Evolutionary conservation across 2,329 filamentous ascomycete species (phyloP), one percentile per base, ranked within the genome.

Genomic region (Aspergillus novofumigatus): DNA sequence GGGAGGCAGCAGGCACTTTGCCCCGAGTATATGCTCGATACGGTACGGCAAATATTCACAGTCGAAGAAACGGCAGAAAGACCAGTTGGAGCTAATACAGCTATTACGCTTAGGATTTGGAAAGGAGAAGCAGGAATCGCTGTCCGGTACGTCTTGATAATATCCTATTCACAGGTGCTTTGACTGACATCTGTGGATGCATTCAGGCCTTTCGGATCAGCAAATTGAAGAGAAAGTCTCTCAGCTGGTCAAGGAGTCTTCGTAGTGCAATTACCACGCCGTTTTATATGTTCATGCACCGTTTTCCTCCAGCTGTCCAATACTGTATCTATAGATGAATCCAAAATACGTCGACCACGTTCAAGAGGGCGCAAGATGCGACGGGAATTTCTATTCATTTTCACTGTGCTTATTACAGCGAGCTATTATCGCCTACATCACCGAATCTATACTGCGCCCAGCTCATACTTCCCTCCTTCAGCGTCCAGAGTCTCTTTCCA

Each of bases 1-100:
- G 94, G 72, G 94, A 97, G 81, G 94, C 93, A 53, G 80, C 85
- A 67, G 91, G 90, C 70, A 91, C 90, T 54, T 80, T 89, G 73
- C 93, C 94, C 63, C 89, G 86, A 76, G 86, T 99, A 62, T 97
- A 89, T 77, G 92, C 93, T 66, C 84, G 94, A 86, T 99, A 95
- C 74, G 93, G 91, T 96, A 77, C 69, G 86, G 49, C 47, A 28
- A 17, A 6, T 32, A 47, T 6, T 14, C 44, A 14, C 4, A 11
- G 17, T 10, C 3, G 10, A 47, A 35, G 9, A 21, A 23, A n/a
- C n/a, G 9, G 11, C 0, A 11, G 20, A n/a, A 17, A 42, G 21
- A 8, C 4, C 4, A 32, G 0, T 26, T 41, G 51, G 41, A 49
- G 52, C 70, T 66, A 62, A 66, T 54, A 42, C 52, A 17, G 11